Percentiles rank a stretch among this genome's conserved stretches.
Conservation (phyloP, 1,139 yeast species). For the Suhomyces guaymorum region DNA sequence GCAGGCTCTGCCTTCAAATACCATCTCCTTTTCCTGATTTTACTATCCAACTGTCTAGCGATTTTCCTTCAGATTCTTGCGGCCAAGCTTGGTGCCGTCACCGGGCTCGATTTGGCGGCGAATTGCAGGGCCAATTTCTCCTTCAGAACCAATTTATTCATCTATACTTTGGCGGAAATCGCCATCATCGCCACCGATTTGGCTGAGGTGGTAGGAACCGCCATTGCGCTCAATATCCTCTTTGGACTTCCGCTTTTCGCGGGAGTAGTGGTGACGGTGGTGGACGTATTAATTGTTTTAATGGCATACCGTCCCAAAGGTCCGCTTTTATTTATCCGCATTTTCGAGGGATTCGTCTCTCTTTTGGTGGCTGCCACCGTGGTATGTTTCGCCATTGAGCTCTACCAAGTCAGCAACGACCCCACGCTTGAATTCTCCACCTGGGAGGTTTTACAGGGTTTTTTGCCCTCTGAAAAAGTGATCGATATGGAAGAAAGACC, state of each 20-base stretch:
- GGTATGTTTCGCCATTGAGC: constrained; percentile 78
- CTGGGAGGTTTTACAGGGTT: constrained; percentile 65
- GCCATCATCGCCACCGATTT: constrained; percentile 85
- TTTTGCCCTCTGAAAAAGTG: constrained; percentile 72
- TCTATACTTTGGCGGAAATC: constrained; percentile 67
- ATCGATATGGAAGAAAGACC: constrained; percentile 54
- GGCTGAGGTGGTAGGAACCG: constrained; percentile 88
- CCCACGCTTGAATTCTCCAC: constrained; percentile 50
- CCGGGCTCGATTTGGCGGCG: constrained; percentile 77
- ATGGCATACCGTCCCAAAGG: constrained; percentile 90
- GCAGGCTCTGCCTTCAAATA: constrained; percentile 90
- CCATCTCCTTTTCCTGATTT: constrained; percentile 74
- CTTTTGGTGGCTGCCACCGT: constrained; percentile 79
- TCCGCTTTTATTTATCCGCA: constrained; percentile 72
- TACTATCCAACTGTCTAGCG: constrained; percentile 84
- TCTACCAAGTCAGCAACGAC: constrained; percentile 63
- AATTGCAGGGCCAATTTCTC: constrained; percentile 80
- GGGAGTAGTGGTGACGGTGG: constrained; percentile 80
- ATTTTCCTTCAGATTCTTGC: constrained; percentile 81
- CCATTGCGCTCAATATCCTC: constrained; percentile 71
- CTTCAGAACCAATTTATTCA: constrained; percentile 52
- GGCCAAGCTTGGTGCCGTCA: constrained; percentile 82
- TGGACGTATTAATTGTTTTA: constrained; percentile 81
- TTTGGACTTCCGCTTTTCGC: constrained; percentile 72
- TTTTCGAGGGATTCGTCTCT: constrained; percentile 82